Conservation (phyloP, 2,329 filamentous ascomycete species). For the Thielaviopsis euricoi region DNA sequence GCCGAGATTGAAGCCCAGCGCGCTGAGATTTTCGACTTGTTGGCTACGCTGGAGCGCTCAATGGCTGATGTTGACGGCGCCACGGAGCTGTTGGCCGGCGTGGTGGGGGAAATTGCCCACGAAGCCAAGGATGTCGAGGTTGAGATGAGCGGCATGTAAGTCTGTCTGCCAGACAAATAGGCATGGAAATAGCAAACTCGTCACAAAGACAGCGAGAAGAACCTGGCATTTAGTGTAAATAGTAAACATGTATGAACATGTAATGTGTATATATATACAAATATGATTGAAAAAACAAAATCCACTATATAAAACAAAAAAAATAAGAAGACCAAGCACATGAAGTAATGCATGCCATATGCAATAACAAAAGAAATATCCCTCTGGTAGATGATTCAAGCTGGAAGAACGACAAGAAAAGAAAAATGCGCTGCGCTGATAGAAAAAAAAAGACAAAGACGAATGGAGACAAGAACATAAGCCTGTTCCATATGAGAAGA, state of each 20-base stretch:
- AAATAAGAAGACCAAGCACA: background rate
- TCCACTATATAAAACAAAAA: background rate
- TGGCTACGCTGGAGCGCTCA: constrained; percentile 31
- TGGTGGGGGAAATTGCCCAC: constrained; percentile 30
- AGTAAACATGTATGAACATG: no score
- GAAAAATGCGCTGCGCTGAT: background rate
- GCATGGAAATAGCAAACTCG: no score
- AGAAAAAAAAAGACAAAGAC: background rate
- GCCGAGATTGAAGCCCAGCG: constrained; percentile 36
- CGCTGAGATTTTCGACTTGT: constrained; percentile 34
- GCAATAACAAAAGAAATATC: background rate
- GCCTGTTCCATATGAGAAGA: background rate
- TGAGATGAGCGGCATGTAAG: constrained; percentile 20
- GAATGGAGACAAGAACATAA: background rate
- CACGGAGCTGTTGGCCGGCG: constrained; percentile 28
- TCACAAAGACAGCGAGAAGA: background rate
- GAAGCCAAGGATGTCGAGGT: constrained; percentile 32
- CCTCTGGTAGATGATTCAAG: background rate
- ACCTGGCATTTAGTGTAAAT: no score
- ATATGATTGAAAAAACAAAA: constrained; percentile 1
- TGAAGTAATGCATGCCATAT: background rate
- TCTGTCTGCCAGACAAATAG: background rate
- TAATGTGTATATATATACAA: background rate
- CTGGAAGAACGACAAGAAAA: background rate
- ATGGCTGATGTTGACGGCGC: constrained; percentile 39